Conservation (phyloP, 495 filamentous ascomycete species). For the Aspergillus affinis region DNA sequence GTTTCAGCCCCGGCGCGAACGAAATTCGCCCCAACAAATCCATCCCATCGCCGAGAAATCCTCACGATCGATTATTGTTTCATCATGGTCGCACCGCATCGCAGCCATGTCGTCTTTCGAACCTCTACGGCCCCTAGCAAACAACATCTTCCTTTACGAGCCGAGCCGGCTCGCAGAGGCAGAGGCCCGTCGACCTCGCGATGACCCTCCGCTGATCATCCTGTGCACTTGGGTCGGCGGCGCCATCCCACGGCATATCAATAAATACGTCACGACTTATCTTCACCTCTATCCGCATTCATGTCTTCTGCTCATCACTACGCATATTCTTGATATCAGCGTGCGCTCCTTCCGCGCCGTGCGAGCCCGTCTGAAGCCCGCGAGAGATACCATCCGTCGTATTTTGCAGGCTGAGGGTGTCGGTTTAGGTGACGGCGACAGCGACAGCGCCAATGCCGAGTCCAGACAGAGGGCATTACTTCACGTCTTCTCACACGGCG, state of each 20-base stretch:
- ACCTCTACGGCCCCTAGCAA: slow-evolving; percentile 13
- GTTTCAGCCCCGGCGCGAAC: background rate
- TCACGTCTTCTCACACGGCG: slow-evolving; percentile 34
- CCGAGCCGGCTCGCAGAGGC: slow-evolving; percentile 7
- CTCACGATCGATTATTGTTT: background rate
- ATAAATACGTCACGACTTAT: slow-evolving; percentile 29
- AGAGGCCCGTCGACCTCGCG: background rate
- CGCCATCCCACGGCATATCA: slow-evolving; percentile 29
- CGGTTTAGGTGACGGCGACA: slow-evolving; percentile 5
- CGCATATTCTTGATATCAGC: slow-evolving; percentile 18
- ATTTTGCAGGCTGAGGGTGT: slow-evolving; percentile 14
- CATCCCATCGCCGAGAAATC: no score
- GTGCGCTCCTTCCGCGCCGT: slow-evolving; percentile 22
- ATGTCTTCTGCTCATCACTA: slow-evolving; percentile 29
- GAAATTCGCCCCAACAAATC: no score
- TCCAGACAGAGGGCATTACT: slow-evolving; percentile 11
- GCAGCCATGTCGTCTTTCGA: slow-evolving; percentile 16
- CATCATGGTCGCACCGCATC: background rate
- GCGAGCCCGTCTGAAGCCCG: slow-evolving; percentile 22
- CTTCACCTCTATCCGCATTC: slow-evolving; percentile 20
- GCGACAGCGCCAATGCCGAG: slow-evolving; percentile 14
- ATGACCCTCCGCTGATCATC: slow-evolving; percentile 22
- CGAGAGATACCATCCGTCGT: slow-evolving; percentile 19
- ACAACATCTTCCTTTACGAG: slow-evolving; percentile 24
- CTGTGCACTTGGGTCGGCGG: slow-evolving; percentile 33